A percentile compares a stretch with the other conserved stretches of the same genome.
Conservation (phyloP, 2,329 filamentous ascomycete genomes). For the Claviceps humidiphila region DNA sequence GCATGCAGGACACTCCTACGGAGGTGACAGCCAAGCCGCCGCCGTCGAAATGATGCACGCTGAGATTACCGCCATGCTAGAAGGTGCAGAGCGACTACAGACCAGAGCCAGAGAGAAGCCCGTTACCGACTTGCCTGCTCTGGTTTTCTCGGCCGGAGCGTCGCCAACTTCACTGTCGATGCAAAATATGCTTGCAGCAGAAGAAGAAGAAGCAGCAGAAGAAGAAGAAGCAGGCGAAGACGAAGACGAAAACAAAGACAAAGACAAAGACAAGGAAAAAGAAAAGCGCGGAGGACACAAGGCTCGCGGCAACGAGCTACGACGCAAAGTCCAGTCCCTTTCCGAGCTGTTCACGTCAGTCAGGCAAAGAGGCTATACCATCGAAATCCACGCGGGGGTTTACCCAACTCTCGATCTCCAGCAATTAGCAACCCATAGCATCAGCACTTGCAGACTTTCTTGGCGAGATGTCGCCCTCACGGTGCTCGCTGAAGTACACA, state of each 20-base stretch:
- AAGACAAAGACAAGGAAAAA: neutral
- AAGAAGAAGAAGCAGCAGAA: neutral
- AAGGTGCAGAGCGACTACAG: slow-evolving; percentile 12
- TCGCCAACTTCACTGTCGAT: slow-evolving; percentile 50
- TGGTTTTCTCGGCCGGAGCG: slow-evolving; percentile 54
- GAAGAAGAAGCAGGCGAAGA: neutral
- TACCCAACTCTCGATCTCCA: slow-evolving; percentile 68
- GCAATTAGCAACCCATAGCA: slow-evolving; percentile 59
- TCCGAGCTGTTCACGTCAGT: slow-evolving; percentile 13
- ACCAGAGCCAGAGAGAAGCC: slow-evolving; percentile 8
- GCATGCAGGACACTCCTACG: slow-evolving; percentile 63
- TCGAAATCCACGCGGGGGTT: slow-evolving; percentile 66
- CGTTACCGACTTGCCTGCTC: slow-evolving; percentile 8
- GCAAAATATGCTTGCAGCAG: slow-evolving; percentile 11
- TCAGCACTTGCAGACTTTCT: slow-evolving; percentile 27
- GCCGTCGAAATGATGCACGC: slow-evolving; percentile 18
- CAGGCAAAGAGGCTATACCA: slow-evolving; percentile 25
- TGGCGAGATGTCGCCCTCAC: slow-evolving; percentile 50
- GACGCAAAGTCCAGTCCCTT: slow-evolving; percentile 9
- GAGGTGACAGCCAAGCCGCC: slow-evolving; percentile 16
- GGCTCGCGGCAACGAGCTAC: slow-evolving; percentile 8
- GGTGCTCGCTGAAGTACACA: slow-evolving; percentile 59
- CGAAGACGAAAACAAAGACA: neutral
- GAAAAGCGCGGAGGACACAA: neutral
- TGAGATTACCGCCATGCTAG: slow-evolving; percentile 18